Base-by-base conservation (phyloP, 2,329 filamentous ascomycete genomes). In the Magnaporthales sp. region DNA sequence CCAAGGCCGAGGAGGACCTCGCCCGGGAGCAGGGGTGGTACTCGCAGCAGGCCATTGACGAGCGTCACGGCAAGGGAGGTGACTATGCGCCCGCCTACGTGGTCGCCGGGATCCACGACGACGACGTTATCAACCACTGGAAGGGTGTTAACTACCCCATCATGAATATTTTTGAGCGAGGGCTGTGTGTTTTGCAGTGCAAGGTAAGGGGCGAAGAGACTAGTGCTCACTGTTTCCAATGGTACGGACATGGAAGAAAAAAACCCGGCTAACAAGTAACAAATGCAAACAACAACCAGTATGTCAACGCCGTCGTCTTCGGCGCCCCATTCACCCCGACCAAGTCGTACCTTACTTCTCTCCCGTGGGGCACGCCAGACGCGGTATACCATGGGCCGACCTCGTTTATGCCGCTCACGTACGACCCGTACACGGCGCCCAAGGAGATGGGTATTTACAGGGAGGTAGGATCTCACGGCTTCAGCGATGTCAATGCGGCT, bases 61-160 rank as follows among this genome's bases (percentile, higher is more conserved):
- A 89, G 78, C 84, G 92, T 66, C 76, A 87, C 68, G 82, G 84
- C 46, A 85, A 87, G 69, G 90, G 90, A 19, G 83, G 83, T 62
- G 91, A 96, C 77, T 96, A 96, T 73, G 83, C 86, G 0, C 92
- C 93, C 0, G 90, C 89, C 7, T 98, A 92, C 75, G 85, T 99
- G n/a, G 87, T 98, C 60, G 93, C 92, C 2, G 95, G 95, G 63
- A 89, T 99, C 27, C 95, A 99, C 78, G 91, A 97, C 73, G 95
- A 99, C 76, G 88, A 90, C 70, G 93, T 96, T 68, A 96, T 99
- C 77, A 99, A 99, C 78, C 83, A 90, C 73, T 96, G 93, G 91
- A 98, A 98, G 79, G 94, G 95, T 46, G 85, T 97, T 73, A 99
- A 99, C 80, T 99, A 97, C 75, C 95, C 95, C 29, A 98, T 99